phyloP scores from a whole-genome alignment of 192 early-diverging fungal genomes.

The Spizellomyces punctatus region DNA sequence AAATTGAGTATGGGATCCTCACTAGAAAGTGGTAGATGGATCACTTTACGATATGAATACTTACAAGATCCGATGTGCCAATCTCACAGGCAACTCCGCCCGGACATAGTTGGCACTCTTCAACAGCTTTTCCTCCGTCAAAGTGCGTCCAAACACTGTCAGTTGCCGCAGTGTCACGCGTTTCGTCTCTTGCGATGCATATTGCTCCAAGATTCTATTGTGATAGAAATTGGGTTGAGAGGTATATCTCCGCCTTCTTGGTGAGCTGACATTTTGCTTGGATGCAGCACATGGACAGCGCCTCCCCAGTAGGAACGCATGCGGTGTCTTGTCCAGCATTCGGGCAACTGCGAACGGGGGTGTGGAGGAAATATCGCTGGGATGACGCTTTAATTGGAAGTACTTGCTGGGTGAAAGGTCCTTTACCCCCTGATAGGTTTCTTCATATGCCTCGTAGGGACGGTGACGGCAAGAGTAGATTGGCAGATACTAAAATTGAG shows the following conservation, averaged over 20 bases:
- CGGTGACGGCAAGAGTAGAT: no score
- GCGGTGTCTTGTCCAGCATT: no score
- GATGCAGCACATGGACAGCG: not conserved
- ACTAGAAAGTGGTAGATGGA: not conserved
- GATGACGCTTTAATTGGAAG: no score
- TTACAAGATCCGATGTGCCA: conserved; percentile 83
- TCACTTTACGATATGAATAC: not conserved
- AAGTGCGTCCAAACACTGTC: conserved; percentile 84
- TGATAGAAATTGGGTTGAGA: conserved; percentile 85
- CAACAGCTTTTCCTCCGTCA: conserved; percentile 82
- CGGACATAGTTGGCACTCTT: conserved; percentile 88
- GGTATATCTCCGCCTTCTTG: not conserved
- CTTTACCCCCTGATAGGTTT: no score
- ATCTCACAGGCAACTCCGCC: conserved; percentile 81
- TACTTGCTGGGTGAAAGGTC: no score
- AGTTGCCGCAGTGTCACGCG: conserved; percentile 89
- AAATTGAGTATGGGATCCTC: not conserved
- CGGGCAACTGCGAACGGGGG: no score
- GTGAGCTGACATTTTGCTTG: not conserved
- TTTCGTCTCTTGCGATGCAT: conserved; percentile 73
- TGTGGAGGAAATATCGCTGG: no score
- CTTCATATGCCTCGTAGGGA: no score
- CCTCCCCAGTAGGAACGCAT: no score
- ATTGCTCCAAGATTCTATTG: conserved; percentile 85
- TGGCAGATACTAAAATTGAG: no score